Conservation (phyloP, 139 green algal species). For the Tetraselmis striata region DNA sequence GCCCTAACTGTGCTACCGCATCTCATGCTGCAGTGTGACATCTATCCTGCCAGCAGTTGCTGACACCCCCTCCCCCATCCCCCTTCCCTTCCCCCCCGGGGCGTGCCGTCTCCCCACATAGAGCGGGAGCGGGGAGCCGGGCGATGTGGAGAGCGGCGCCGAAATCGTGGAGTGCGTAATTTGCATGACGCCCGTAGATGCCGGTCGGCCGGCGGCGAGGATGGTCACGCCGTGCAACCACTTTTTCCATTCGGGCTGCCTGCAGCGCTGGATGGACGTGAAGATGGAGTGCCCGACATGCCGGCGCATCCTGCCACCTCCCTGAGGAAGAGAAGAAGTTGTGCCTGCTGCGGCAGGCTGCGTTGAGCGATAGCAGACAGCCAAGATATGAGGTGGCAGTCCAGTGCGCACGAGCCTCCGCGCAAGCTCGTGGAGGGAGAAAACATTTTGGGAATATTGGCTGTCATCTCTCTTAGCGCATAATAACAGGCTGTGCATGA, state of each 20-base stretch:
- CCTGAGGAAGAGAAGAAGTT: too few relatives aligned
- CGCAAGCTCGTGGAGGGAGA: too few relatives aligned
- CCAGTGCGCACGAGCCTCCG: too few relatives aligned
- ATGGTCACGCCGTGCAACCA: slow-evolving; percentile 84
- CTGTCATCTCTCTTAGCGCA: too few relatives aligned
- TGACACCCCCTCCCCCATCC: neutral
- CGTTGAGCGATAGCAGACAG: too few relatives aligned
- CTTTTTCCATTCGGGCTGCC: slow-evolving; percentile 75
- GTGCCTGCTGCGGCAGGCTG: too few relatives aligned
- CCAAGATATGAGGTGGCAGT: too few relatives aligned
- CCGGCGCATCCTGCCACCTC: slow-evolving; percentile 55
- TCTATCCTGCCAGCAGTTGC: neutral
- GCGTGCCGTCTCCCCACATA: neutral
- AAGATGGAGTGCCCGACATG: slow-evolving; percentile 87
- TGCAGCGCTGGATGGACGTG: slow-evolving; percentile 80
- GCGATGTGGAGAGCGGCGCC: slow-evolving; percentile 29
- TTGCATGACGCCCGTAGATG: slow-evolving; percentile 73
- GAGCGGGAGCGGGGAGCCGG: neutral
- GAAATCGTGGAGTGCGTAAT: slow-evolving; percentile 76
- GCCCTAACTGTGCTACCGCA: neutral
- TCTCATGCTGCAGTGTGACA: neutral
- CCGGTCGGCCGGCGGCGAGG: slow-evolving; percentile 18
- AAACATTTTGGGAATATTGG: too few relatives aligned
- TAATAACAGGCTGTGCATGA: too few relatives aligned
- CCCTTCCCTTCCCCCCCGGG: neutral